Evolutionary conservation across 129 eudicot species (phyloP).

Genomic region (Sambucus nigra): DNA sequence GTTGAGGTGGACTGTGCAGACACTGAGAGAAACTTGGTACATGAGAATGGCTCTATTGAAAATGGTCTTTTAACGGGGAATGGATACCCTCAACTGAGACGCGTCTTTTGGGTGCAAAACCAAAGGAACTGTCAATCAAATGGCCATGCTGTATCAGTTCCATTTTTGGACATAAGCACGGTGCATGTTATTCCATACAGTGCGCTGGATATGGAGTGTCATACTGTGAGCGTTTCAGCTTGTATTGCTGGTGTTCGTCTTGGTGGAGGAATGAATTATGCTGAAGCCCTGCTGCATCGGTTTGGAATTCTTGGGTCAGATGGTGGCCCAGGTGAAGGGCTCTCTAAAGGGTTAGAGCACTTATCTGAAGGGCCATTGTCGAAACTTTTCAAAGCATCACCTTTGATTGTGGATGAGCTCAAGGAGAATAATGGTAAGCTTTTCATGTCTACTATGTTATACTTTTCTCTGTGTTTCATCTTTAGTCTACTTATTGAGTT

Average conservation of each 20-base stretch:
- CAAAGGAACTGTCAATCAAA: slow-evolving; percentile 24
- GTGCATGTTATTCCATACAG: slow-evolving; percentile 76
- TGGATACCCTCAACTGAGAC: slow-evolving; percentile 47
- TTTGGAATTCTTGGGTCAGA: slow-evolving; percentile 88
- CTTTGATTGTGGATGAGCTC: slow-evolving; percentile 32
- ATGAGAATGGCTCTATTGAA: slow-evolving; percentile 21
- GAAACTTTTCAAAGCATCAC: slow-evolving; percentile 74
- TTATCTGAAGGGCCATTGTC: slow-evolving; percentile 78
- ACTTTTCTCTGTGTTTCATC: slow-evolving; percentile 5
- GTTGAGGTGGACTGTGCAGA: slow-evolving; percentile 81
- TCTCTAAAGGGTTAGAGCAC: slow-evolving; percentile 75
- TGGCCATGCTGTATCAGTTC: slow-evolving; percentile 15
- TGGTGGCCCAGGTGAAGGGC: slow-evolving; percentile 95
- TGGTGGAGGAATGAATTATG: slow-evolving; percentile 92
- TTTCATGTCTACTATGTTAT: slow-evolving; percentile 8
- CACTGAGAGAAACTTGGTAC: slow-evolving; percentile 26
- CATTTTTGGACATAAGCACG: slow-evolving; percentile 54
- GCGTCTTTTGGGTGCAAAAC: slow-evolving; percentile 89
- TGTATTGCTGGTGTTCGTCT: slow-evolving; percentile 89
- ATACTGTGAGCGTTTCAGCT: slow-evolving; percentile 73
- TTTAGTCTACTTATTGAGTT: slow-evolving; percentile 2
- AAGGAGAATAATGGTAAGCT: slow-evolving; percentile 31
- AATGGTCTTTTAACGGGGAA: slow-evolving; percentile 29
- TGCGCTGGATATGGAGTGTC: slow-evolving; percentile 75
- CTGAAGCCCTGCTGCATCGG: slow-evolving; percentile 78